phyloP scores from a whole-genome alignment of 1,284 basidiomycete species.

The Tausonia pullulans region DNA sequence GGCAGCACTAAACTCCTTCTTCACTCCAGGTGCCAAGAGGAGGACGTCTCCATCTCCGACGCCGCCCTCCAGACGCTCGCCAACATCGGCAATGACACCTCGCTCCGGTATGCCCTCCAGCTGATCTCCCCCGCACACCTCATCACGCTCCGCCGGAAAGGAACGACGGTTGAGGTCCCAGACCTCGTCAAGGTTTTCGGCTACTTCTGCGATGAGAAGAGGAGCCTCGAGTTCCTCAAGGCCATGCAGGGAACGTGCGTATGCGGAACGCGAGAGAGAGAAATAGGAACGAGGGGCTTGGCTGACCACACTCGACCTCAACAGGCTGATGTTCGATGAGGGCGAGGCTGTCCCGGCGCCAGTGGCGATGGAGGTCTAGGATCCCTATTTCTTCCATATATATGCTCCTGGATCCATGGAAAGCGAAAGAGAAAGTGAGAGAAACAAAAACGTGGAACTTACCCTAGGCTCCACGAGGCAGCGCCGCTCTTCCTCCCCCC shows the following conservation, averaged over 20 bases:
- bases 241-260: slow-evolving; percentile 44
- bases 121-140: slow-evolving; percentile 82
- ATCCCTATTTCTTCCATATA: too few species aligned
- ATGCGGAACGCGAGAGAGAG: too few species aligned
- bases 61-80: slow-evolving; percentile 70
- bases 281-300: background rate
- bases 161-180: slow-evolving; percentile 62
- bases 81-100: slow-evolving; percentile 74
- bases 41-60: slow-evolving; percentile 75
- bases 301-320: background rate
- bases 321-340: slow-evolving; percentile 16
- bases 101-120: slow-evolving; percentile 80
- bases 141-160: slow-evolving; percentile 68
- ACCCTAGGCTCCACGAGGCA: too few species aligned
- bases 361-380: slow-evolving; percentile 3
- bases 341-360: background rate
- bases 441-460: too few species aligned
- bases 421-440: too few species aligned
- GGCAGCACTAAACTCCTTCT: background rate
- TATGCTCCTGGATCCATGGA: too few species aligned
- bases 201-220: slow-evolving; percentile 91
- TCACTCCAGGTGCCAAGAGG: slow-evolving; percentile 68
- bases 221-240: slow-evolving; percentile 79
- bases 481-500: too few species aligned
- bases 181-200: slow-evolving; percentile 74